Conservation (phyloP, 1,284 basidiomycete genomes). For the Pseudozyma sp. region DNA sequence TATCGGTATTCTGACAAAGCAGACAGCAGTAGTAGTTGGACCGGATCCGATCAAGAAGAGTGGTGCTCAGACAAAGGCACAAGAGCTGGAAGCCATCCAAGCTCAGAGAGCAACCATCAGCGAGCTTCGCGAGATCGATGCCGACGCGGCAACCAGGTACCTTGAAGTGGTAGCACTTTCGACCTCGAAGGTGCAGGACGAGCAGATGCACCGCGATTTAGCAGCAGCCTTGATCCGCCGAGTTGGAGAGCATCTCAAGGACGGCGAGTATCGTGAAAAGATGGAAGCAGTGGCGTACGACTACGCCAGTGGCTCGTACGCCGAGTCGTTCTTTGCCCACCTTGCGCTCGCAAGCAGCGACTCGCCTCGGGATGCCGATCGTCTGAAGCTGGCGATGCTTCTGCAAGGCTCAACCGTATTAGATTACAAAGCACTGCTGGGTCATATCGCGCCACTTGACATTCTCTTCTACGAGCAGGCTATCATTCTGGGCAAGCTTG, state of each 20-base stretch:
- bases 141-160: constrained; percentile 53
- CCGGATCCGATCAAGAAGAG: constrained; percentile 15
- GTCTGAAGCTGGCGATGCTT: constrained; percentile 57
- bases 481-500: constrained; percentile 55
- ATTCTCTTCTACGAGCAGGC: constrained; percentile 50
- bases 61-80: constrained; percentile 19
- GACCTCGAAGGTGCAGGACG: constrained; percentile 39
- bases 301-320: constrained; percentile 48
- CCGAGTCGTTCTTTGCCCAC: constrained; percentile 59
- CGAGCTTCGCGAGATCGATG: constrained; percentile 46
- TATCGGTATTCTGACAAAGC: constrained; percentile 45
- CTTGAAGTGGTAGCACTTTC: constrained; percentile 60
- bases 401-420: constrained; percentile 55
- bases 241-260: constrained; percentile 15
- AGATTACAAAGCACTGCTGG: constrained; percentile 29
- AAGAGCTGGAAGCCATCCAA: constrained; percentile 38
- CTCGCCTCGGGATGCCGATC: constrained; percentile 22
- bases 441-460: constrained; percentile 18
- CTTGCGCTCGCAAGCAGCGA: constrained; percentile 47
- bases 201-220: constrained; percentile 52
- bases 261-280: constrained; percentile 17
- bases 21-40: constrained; percentile 4
- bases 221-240: constrained; percentile 24
- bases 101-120: constrained; percentile 41
- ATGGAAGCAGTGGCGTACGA: constrained; percentile 35